Base-by-base conservation (phyloP, 768 basidiomycete species). In the Glaciozyma antarctica region DNA sequence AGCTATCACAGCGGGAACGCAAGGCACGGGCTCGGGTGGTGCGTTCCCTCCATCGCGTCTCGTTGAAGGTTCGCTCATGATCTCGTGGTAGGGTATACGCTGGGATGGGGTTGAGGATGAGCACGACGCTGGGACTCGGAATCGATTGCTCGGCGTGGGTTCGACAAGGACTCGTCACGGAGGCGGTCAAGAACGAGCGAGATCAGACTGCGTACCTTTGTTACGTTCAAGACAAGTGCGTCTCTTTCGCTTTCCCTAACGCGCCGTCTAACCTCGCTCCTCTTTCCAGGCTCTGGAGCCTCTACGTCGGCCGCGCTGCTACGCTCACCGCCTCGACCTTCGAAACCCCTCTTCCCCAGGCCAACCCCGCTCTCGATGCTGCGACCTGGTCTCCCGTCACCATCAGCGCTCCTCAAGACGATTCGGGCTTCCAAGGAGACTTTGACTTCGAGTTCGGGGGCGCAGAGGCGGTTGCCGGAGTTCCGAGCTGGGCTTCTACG, bases 171-270 rank as follows among this genome's bases (percentile, higher is more conserved):
- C 24, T 68, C 22, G 51, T 74, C 12, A 49, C 70, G 2, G 44
- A 56, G 12, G 58, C 56, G 15, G 44, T 63, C 6, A 58, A 52
- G 58, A 19, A 34, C 19, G 47, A 43, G 17, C 62, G 73, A 7
- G 70, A 73, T 28, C 38, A 61, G 4, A 58, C 57, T 7, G 61
- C 70, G 58, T 74, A 62, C 58, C 28, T 56, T 17, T 24, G 32
- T 16, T 69, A 64, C 34, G 19, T 69, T 1, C 71, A 72, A 61
- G 73, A 73, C 69, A 70, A 70, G 71, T 48, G 41, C 48, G 48
- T 28, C 19, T 4, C 15, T 21, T 2, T 45, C 10, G 16, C 8
- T 19, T 19, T 41, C 56, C 9, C 16, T 12, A 5, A 2, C 2
- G 9, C 44, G 8, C 12, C 5, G n/a, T 9, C n/a, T 26, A 9